Conservation (phyloP, 345 rosid species). For the Eucalyptus polyanthemos region DNA sequence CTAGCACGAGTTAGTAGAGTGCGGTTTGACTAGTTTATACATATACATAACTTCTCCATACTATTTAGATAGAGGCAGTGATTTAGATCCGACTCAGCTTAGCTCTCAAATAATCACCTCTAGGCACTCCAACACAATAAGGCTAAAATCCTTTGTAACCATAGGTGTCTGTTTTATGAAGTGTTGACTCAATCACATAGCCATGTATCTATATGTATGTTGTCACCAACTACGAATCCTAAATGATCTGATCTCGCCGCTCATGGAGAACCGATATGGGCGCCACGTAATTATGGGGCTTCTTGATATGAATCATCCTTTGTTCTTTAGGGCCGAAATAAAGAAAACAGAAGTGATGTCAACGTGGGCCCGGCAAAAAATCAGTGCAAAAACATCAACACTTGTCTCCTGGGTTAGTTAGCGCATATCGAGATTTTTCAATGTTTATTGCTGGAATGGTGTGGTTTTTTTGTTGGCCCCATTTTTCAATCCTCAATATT, state of each 20-base stretch:
- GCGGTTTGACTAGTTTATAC: background rate
- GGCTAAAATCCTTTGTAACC: background rate
- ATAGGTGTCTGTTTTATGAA: too few relatives aligned
- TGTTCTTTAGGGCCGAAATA: background rate
- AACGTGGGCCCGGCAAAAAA: background rate
- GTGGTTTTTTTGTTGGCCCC: too few relatives aligned
- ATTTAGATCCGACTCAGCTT: background rate
- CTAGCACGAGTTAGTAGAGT: background rate
- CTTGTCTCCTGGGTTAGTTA: background rate
- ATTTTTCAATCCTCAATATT: background rate
- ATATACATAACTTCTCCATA: background rate
- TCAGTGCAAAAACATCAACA: background rate
- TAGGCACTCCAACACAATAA: background rate
- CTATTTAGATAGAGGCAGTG: fast-evolving
- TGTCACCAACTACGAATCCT: background rate
- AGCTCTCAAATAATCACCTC: background rate
- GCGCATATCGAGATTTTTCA: background rate
- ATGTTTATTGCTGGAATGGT: background rate
- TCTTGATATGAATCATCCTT: background rate
- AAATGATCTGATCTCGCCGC: background rate
- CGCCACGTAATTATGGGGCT: background rate
- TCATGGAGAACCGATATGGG: background rate
- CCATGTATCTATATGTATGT: background rate
- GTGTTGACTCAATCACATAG: background rate
- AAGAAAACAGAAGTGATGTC: background rate